A percentile compares a stretch with the other conserved stretches of the same genome.
Evolutionary conservation across 2,329 filamentous ascomycete genomes (phyloP).

Genomic region (Stromatinia cepivora): DNA sequence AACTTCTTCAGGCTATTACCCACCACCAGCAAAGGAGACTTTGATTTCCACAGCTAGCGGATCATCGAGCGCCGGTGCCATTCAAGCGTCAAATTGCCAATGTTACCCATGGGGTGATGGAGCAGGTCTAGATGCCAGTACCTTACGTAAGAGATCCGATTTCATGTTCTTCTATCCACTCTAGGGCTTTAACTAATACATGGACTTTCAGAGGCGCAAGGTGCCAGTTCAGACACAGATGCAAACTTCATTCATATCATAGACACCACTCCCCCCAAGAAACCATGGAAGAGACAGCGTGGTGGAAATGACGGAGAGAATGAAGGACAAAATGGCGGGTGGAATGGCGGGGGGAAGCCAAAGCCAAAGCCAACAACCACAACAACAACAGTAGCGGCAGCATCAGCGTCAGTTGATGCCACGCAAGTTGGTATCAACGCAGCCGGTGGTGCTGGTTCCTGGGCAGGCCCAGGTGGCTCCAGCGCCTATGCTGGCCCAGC

Average conservation of each 20-base stretch:
- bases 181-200: not conserved
- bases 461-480: not conserved
- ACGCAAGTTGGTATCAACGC: not conserved
- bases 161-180: not conserved
- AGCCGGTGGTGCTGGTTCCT: not conserved
- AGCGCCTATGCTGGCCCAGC: not conserved
- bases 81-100: not conserved
- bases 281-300: not conserved
- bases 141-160: not conserved
- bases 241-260: not conserved
- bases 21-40: not conserved
- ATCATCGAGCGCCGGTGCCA: not conserved
- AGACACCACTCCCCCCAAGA: not conserved
- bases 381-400: not conserved
- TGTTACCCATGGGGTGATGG: constrained; percentile 1
- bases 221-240: not conserved
- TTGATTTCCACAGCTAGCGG: not conserved
- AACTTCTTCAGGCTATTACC: not conserved
- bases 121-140: not conserved
- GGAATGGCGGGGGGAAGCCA: not conserved
- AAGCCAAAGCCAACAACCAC: not conserved
- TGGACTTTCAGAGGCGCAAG: not conserved
- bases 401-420: not conserved
- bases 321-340: not conserved
- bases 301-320: not conserved